Percentiles rank a stretch among this genome's conserved stretches.
Conservation (phyloP, 2,329 filamentous ascomycete species). For the Diaporthe batatas region DNA sequence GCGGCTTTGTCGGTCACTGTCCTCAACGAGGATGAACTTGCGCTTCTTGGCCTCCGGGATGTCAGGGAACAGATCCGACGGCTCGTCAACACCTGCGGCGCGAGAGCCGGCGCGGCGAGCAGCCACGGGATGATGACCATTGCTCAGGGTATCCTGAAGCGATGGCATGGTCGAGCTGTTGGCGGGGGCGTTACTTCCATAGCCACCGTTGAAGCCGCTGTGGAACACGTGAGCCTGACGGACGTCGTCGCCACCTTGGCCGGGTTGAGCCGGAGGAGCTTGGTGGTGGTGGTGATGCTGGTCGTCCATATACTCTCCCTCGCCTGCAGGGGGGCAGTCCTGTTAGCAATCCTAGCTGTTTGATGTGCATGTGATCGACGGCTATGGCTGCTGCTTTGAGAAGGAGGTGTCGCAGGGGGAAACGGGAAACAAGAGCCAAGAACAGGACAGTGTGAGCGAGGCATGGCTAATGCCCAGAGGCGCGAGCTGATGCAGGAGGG, state of each 20-base stretch:
- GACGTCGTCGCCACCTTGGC: conserved; percentile 68
- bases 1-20: conserved; percentile 82
- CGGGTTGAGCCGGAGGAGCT: conserved; percentile 39
- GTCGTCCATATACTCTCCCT: conserved; percentile 71
- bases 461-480: conserved; percentile 42
- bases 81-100: conserved; percentile 67
- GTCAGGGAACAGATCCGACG: conserved; percentile 84
- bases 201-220: conserved; percentile 69
- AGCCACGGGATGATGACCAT: conserved; percentile 52
- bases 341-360: conserved; percentile 45
- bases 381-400: conserved; percentile 41
- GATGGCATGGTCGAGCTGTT: conserved; percentile 74
- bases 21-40: conserved; percentile 97
- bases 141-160: conserved; percentile 69
- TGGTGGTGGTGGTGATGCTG: conserved; percentile 75
- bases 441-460: conserved; percentile 42
- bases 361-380: conserved; percentile 42
- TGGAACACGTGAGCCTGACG: conserved; percentile 80
- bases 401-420: conserved; percentile 40
- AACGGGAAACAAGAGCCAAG: conserved; percentile 53
- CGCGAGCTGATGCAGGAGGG: conserved; percentile 41
- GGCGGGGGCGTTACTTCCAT: conserved; percentile 70
- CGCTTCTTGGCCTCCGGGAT: conserved; percentile 91
- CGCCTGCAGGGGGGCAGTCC: conserved; percentile 61
- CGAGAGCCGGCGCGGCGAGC: conserved; percentile 52